Percentiles rank a stretch among this genome's conserved stretches.
These are phyloP conservation scores for Daphne laureola DNA, from an alignment of 441 rosid species.

Conservation along the genomic window DNA sequence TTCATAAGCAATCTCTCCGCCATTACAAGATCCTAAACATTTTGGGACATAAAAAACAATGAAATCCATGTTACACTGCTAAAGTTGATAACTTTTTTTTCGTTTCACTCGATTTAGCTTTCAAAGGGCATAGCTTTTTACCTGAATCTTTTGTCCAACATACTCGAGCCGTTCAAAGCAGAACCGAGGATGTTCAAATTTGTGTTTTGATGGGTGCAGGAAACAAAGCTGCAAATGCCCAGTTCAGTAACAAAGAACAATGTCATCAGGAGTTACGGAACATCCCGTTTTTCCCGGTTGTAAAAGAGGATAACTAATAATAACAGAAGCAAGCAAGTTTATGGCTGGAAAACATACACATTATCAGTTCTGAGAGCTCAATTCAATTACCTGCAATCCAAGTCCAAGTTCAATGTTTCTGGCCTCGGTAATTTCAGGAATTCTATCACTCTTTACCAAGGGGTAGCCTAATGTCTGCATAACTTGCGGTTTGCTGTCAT, in stretches of 20 bases:
- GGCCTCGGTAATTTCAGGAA: conserved; percentile 84
- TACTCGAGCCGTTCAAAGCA: conserved; percentile 82
- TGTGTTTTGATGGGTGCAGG: conserved; percentile 90
- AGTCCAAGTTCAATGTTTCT: conserved; percentile 93
- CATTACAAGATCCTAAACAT: conserved; percentile 69
- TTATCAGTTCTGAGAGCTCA: background rate
- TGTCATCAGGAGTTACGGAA: too few species aligned
- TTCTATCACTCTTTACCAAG: conserved; percentile 53
- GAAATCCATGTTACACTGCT: conserved; percentile 1
- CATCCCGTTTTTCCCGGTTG: too few species aligned
- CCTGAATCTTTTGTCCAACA: conserved; percentile 96
- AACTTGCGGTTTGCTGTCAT: conserved; percentile 74
- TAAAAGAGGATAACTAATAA: background rate
- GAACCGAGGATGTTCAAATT: conserved; percentile 90
- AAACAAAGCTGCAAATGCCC: conserved; percentile 66
- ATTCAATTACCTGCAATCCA: conserved; percentile 66
- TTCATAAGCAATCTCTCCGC: conserved; percentile 89
- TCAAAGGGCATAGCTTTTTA: conserved; percentile 13
- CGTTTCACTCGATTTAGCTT: background rate
- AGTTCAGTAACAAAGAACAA: conserved; percentile 13
- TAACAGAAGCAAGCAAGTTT: background rate
- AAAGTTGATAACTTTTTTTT: conserved; percentile 1
- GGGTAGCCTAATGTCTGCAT: conserved; percentile 79
- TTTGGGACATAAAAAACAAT: background rate
- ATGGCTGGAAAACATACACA: background rate